These are phyloP conservation scores for Wickerhamomyces chaumierensis DNA, from an alignment of 805 yeast species.

Conservation along the genomic window DNA sequence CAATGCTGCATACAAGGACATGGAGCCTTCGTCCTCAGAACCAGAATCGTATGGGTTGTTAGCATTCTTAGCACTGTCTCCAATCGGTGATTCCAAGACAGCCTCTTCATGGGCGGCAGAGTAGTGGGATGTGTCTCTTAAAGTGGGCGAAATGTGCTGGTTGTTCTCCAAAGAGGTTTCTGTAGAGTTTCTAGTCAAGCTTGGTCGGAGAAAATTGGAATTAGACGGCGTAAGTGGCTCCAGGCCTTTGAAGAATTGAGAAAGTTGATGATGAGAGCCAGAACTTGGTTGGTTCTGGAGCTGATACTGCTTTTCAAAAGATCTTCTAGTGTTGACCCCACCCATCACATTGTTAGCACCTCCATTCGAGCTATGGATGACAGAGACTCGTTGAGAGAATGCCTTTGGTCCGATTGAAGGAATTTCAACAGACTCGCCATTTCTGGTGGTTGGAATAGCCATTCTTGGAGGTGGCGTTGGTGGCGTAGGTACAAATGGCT, in stretches of 20 bases:
- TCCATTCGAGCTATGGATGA: conserved; percentile 16
- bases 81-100: not conserved
- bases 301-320: conserved; percentile 6
- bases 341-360: not conserved
- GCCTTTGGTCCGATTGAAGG: conserved; percentile 24
- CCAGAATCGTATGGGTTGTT: conserved; percentile 9
- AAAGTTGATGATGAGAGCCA: not conserved
- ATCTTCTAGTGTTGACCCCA: conserved; percentile 7
- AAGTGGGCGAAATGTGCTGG: not conserved
- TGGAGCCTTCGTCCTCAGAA: conserved; percentile 54
- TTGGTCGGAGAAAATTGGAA: not conserved
- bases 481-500: conserved; percentile 18
- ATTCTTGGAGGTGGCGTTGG: conserved; percentile 56
- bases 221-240: not conserved
- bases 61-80: conserved; percentile 2
- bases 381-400: conserved; percentile 14
- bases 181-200: not conserved
- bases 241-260: not conserved
- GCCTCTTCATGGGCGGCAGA: not conserved
- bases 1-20: conserved; percentile 55
- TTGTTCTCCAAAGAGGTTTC: not conserved
- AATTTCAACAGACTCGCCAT: conserved; percentile 72
- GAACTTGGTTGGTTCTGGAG: not conserved
- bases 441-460: conserved; percentile 75
- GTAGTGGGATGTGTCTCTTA: not conserved